Evolutionary conservation across 805 yeast genomes (phyloP).

Genomic region (Komagataella pastoris): DNA sequence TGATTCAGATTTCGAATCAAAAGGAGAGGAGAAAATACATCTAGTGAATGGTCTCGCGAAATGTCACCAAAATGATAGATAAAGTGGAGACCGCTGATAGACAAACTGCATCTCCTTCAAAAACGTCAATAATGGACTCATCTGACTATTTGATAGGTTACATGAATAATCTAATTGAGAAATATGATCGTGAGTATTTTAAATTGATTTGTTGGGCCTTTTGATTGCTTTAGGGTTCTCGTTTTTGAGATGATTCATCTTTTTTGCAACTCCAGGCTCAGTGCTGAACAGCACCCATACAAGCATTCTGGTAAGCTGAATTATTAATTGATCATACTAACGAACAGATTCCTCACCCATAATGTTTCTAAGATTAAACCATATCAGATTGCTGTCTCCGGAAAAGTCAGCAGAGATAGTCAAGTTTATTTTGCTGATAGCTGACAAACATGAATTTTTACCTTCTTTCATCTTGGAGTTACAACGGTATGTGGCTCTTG

Average conservation of each 20-base stretch:
- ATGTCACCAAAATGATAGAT: not conserved
- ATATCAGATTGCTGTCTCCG: not conserved
- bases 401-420: not conserved
- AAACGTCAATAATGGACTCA: not conserved
- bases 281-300: not conserved
- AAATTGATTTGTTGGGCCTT: not conserved
- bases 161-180: not conserved
- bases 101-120: too few relatives aligned
- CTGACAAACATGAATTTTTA: not conserved
- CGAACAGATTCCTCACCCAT: not conserved
- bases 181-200: not conserved
- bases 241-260: not conserved
- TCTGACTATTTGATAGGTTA: not conserved
- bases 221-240: too few relatives aligned
- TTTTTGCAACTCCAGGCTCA: not conserved
- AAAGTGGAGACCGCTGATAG: not conserved
- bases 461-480: not conserved
- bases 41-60: not conserved
- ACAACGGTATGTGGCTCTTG: not conserved
- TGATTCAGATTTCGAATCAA: not conserved
- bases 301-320: not conserved
- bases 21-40: not conserved
- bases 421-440: not conserved
- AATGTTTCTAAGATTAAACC: not conserved
- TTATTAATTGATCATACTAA: not conserved